Evolutionary conservation across 179 eudicot species (phyloP).

Genomic region (Pouteria campechiana): DNA sequence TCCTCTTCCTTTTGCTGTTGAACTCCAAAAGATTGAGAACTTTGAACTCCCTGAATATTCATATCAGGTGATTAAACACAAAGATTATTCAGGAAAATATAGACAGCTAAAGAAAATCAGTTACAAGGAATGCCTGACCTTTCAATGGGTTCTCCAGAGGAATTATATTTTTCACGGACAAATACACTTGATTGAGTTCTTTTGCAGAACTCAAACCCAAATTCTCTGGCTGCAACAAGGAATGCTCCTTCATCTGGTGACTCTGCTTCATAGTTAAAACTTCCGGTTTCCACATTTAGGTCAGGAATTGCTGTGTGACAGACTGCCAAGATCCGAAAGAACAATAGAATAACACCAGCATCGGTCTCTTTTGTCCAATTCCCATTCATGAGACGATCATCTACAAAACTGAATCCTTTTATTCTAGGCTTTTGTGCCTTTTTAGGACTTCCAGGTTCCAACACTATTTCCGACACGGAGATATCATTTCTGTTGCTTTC

Average conservation of each 20-base stretch:
- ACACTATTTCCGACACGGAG: slow-evolving; percentile 48
- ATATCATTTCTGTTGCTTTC: slow-evolving; percentile 1
- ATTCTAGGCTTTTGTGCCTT: slow-evolving; percentile 29
- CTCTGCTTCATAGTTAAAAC: slow-evolving; percentile 80
- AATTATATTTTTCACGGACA: slow-evolving; percentile 66
- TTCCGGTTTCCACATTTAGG: slow-evolving; percentile 61
- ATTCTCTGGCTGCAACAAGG: slow-evolving; percentile 92
- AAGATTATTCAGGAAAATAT: neutral
- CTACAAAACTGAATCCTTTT: slow-evolving; percentile 91
- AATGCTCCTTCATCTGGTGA: slow-evolving; percentile 98
- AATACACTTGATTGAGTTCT: slow-evolving; percentile 78
- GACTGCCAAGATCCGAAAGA: slow-evolving; percentile 72
- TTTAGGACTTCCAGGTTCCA: slow-evolving; percentile 60
- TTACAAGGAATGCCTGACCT: slow-evolving; percentile 30
- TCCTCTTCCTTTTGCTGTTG: slow-evolving; percentile 92
- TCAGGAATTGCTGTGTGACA: slow-evolving; percentile 98
- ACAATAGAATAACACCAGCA: slow-evolving; percentile 40
- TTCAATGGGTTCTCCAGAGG: slow-evolving; percentile 46
- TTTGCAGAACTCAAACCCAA: slow-evolving; percentile 80
- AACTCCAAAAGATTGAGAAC: slow-evolving; percentile 78
- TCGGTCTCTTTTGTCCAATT: slow-evolving; percentile 69
- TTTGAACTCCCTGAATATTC: slow-evolving; percentile 65
- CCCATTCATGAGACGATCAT: slow-evolving; percentile 62
- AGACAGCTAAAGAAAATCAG: neutral
- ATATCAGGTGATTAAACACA: neutral